Base-by-base conservation (phyloP, 257 asterid genomes). In the Solanum pennellii region DNA sequence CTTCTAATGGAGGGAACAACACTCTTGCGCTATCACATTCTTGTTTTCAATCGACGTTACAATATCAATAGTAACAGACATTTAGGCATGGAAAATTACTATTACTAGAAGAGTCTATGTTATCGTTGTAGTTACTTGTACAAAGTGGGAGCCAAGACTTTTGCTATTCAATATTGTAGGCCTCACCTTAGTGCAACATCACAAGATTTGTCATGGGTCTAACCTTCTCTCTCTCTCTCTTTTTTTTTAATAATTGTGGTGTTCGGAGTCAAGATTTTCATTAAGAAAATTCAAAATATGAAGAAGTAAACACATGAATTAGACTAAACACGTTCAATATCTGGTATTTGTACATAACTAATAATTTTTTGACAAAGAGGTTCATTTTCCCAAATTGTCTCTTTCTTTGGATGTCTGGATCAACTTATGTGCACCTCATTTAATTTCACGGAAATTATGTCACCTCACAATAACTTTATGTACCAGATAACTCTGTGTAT, bases 11-110 rank as follows among this genome's bases (percentile, higher is more conserved):
- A 68, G 87, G 86, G 84, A 85, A 88, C 90, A 85, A 16, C 13
- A 35, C 35, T 35, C 12, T 52, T 52, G 83, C 82, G 25, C 83
- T 89, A 84, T 89, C 92, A 83, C 88, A 66, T 88, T 41, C 87
- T 86, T 87, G 90, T 87, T 87, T 74, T 65, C 25, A n/a, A 60
- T 75, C 3, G 31, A 42, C 13, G 15, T 85, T 16, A 37, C 82
- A 47, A 72, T 37, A 33, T 44, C 42, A 35, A 44, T 27, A 68
- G 44, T 42, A 39, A 71, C 45, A 13, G 37, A 31, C 80, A 21
- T 25, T 13, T 52, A 45, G 16, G 39, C 65, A 49, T 85, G 69
- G 31, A 71, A 45, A 44, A 79, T 77, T 23, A 27, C 41, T 27
- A 45, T 41, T 29, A 80, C 62, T 52, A 16, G 11, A 52, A 45